Evolutionary conservation across 306 rosid genomes (phyloP).

Genomic region (Cyamopsis tetragonoloba): DNA sequence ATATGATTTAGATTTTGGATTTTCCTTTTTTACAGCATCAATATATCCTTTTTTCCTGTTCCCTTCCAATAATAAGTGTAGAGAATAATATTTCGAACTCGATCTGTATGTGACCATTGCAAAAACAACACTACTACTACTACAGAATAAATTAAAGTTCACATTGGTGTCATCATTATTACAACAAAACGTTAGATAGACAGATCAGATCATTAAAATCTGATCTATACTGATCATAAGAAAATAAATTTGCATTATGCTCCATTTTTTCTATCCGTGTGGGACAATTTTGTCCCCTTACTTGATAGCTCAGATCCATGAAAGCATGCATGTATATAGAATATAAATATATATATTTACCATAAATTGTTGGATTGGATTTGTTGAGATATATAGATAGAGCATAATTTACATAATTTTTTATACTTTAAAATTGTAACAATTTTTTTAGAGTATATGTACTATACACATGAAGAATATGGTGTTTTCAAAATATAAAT

Average conservation of each 20-base stretch:
- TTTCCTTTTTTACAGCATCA: neutral
- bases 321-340: neutral
- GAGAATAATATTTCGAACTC: neutral
- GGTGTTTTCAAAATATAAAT: too few species aligned
- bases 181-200: neutral
- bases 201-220: neutral
- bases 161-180: conserved; percentile 16
- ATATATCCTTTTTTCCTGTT: neutral
- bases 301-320: neutral
- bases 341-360: conserved; percentile 1
- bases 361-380: too few species aligned
- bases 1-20: neutral
- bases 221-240: too few species aligned
- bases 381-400: too few species aligned
- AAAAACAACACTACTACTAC: neutral
- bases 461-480: too few species aligned
- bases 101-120: conserved; percentile 13
- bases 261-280: conserved; percentile 12
- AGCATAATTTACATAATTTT: too few species aligned
- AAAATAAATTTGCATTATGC: conserved; percentile 21
- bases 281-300: conserved; percentile 27
- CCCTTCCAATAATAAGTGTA: neutral
- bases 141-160: conserved; percentile 5
- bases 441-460: too few species aligned
- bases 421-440: too few species aligned